Evolutionary conservation across 495 filamentous ascomycete species (phyloP).

Genomic region (Daldinia bambusicola): DNA sequence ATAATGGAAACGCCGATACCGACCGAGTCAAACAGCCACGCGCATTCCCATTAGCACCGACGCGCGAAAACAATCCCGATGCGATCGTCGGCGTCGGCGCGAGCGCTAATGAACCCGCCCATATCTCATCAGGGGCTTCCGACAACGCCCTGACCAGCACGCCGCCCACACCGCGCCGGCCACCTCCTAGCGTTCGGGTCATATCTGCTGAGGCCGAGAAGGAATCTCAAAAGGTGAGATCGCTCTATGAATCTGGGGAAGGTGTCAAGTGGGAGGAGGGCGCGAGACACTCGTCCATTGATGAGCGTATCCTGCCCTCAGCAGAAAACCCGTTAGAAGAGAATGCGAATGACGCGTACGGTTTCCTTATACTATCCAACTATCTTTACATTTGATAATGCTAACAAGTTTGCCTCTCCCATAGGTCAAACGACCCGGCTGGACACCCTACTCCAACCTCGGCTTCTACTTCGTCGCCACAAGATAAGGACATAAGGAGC

Average conservation of each 20-base stretch:
- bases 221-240: conserved; percentile 86
- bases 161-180: conserved; percentile 40
- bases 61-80: conserved; percentile 36
- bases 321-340: conserved; percentile 61
- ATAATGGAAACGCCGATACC: conserved; percentile 3
- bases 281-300: conserved; percentile 54
- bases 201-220: conserved; percentile 84
- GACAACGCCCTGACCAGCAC: conserved; percentile 30
- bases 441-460: conserved; percentile 45
- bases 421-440: conserved; percentile 42
- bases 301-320: conserved; percentile 56
- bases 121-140: conserved; percentile 40
- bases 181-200: conserved; percentile 59
- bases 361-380: conserved; percentile 58
- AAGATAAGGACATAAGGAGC: conserved; percentile 47
- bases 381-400: conserved; percentile 41
- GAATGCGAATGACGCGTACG: conserved; percentile 64
- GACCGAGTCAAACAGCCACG: conserved; percentile 31
- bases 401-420: conserved; percentile 39
- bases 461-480: conserved; percentile 57
- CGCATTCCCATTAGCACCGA: conserved; percentile 43
- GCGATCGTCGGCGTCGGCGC: conserved; percentile 15
- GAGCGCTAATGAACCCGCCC: conserved; percentile 33
- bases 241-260: conserved; percentile 87
- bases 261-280: conserved; percentile 68